A percentile compares a stretch with the other conserved stretches of the same genome.
Evolutionary conservation across 2,329 filamentous ascomycete species (phyloP).

Genomic region (Exophiala xenobiotica): DNA sequence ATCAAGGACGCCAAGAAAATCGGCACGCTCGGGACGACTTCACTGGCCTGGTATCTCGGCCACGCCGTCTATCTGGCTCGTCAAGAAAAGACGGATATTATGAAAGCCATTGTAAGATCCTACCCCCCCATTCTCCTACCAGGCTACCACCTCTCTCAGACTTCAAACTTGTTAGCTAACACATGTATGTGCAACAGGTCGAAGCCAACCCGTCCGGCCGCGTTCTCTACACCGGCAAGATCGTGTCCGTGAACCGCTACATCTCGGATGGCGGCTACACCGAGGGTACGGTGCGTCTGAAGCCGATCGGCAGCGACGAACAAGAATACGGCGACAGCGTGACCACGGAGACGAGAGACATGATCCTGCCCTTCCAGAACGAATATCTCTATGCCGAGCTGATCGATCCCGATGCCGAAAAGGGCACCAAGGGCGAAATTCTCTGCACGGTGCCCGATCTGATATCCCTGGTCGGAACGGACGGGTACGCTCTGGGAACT

Average conservation of each 20-base stretch:
- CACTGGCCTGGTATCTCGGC: conserved; percentile 35
- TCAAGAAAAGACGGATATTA: conserved; percentile 35
- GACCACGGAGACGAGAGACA: conserved; percentile 10
- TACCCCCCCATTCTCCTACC: conserved; percentile 5
- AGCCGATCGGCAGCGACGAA: conserved; percentile 32
- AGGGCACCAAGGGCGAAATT: conserved; percentile 20
- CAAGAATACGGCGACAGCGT: conserved; percentile 20
- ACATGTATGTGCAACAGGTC: conserved; percentile 18
- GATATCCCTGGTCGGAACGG: conserved; percentile 25
- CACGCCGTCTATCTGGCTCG: conserved; percentile 32
- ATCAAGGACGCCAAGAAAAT: conserved; percentile 37
- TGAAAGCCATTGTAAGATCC: conserved; percentile 42
- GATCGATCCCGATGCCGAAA: conserved; percentile 8
- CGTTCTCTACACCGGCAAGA: conserved; percentile 48
- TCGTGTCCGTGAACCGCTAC: conserved; percentile 43
- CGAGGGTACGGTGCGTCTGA: conserved; percentile 36
- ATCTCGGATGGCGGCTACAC: conserved; percentile 41
- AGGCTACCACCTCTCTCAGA: no score
- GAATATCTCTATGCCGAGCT: conserved; percentile 34
- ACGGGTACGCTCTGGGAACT: conserved; percentile 24
- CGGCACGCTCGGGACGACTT: conserved; percentile 39
- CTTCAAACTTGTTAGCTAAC: not conserved
- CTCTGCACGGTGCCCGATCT: conserved; percentile 36
- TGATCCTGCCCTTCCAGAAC: conserved; percentile 32
- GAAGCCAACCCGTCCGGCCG: conserved; percentile 33